Evolutionary conservation across 1,284 basidiomycete genomes (phyloP).

Genomic region (Phaffia rhodozyma): DNA sequence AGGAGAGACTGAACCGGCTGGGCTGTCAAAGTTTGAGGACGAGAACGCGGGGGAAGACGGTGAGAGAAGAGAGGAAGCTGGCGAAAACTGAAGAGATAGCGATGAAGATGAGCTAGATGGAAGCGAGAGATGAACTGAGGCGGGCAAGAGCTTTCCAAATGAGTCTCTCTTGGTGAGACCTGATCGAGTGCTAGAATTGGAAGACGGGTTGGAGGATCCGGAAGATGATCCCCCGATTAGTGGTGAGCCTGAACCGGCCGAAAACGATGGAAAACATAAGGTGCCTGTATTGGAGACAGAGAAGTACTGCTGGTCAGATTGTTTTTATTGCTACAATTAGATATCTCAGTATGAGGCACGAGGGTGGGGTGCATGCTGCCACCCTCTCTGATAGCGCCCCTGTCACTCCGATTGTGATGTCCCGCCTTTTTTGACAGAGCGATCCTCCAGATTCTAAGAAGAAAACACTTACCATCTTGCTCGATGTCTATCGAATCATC

Average conservation of each 20-base stretch:
- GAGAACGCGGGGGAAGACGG: neutral
- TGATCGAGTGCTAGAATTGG: neutral
- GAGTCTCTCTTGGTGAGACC: conserved; percentile 17
- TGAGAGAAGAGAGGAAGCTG: neutral
- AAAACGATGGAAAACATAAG: neutral
- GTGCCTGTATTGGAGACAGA: neutral
- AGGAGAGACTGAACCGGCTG: neutral
- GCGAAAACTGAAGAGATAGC: conserved; percentile 1
- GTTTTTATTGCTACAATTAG: too few relatives aligned
- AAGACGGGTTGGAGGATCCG: neutral
- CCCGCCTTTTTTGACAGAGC: too few relatives aligned
- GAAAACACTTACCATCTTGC: too few relatives aligned
- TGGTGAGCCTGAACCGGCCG: too few relatives aligned
- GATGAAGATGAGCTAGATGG: neutral
- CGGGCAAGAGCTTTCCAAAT: conserved; percentile 9
- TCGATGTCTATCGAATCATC: too few relatives aligned
- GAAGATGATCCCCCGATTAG: too few relatives aligned
- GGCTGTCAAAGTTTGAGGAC: neutral
- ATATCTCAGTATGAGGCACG: too few relatives aligned
- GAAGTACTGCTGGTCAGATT: neutral
- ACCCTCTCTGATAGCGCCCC: too few relatives aligned
- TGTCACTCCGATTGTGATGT: too few relatives aligned
- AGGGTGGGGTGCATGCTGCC: too few relatives aligned
- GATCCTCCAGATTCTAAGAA: too few relatives aligned
- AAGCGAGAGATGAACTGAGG: conserved; percentile 10